Evolutionary conservation across 2,329 filamentous ascomycete species (phyloP).

Genomic region (Monosporascus sp.): DNA sequence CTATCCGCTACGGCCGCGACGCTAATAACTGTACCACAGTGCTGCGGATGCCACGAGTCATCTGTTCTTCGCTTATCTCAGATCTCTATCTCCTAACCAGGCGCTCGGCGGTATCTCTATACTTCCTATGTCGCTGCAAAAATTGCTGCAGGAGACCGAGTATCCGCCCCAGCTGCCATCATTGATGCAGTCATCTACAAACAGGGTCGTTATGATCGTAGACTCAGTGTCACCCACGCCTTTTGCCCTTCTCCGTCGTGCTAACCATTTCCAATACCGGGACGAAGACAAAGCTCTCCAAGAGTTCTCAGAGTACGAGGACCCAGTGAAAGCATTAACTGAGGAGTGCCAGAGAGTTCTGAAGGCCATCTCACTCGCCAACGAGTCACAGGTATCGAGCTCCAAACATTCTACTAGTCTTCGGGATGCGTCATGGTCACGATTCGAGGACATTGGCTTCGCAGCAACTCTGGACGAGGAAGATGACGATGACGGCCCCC

Average conservation of each 20-base stretch:
- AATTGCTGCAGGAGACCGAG: constrained; percentile 84
- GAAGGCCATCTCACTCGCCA: constrained; percentile 79
- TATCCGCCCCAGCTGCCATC: constrained; percentile 80
- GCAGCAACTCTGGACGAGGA: constrained; percentile 68
- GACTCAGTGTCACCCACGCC: constrained; percentile 92
- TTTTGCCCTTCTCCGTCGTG: constrained; percentile 81
- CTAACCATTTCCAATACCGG: constrained; percentile 92
- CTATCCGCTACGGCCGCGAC: background rate
- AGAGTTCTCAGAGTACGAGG: constrained; percentile 81
- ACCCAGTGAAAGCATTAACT: constrained; percentile 80
- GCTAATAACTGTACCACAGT: constrained; percentile 42
- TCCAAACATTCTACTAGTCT: constrained; percentile 67
- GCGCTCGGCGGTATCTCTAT: constrained; percentile 74
- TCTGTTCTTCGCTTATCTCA: constrained; percentile 94
- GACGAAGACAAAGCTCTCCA: constrained; percentile 82
- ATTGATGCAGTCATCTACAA: constrained; percentile 73
- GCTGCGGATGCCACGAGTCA: constrained; percentile 95
- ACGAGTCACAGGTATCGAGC: constrained; percentile 73
- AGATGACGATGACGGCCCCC: constrained; percentile 56
- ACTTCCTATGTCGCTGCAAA: constrained; percentile 85
- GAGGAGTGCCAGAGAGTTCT: constrained; percentile 92
- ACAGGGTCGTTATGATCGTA: constrained; percentile 94
- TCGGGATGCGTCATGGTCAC: constrained; percentile 88
- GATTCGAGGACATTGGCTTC: constrained; percentile 94
- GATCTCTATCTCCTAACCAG: constrained; percentile 80